Evolutionary conservation across 805 yeast genomes (phyloP), one percentile per base, ranked within the genome.

Genomic region (Middelhovenomyces tepae): DNA sequence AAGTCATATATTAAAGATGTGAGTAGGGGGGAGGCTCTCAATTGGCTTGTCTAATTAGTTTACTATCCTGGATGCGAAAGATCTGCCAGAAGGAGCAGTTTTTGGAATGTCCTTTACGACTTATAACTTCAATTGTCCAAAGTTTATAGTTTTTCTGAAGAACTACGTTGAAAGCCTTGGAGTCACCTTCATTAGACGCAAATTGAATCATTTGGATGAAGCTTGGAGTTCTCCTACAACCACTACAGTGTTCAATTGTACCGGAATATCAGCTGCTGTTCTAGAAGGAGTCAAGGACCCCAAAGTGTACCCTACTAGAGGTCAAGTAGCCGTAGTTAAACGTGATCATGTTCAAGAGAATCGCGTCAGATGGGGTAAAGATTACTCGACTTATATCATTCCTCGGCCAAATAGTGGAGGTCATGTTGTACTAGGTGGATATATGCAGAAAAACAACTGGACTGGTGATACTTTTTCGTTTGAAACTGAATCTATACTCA

Each of bases 341-440:
- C 84, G 85, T 0, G 85, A 86, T 2, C 80, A 78, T 45, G 62
- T 80, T 39, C 59, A 59, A 21, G 74, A 72, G 45, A 80, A 78
- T 51, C 24, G 36, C 28, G 19, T 16, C 2, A 57, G 72, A 33
- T 75, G 81, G 81, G 78, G 79, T n/a, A 56, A 52, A 3, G 70
- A 66, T 31, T 64, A 60, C 38, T 73, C 81, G 3, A 78, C 85
- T 1, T 81, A 81, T 44, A 64, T 75, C 32, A 81, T 81, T 51
- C 84, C 84, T 36, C 66, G 89, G 40, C 85, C 87, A 0, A 56
- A 63, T 35, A 71, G 82, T 1, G 65, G 69, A 35, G 80, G 75
- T 36, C 78, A 79, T 42, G 65, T 82, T 18, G 67, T 83, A 27
- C 63, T 83, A 13, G 94, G 94, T 17, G 94, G 94, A 1, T 82